Conservation (phyloP, 768 basidiomycete genomes). For the Lyophyllum decastes region DNA sequence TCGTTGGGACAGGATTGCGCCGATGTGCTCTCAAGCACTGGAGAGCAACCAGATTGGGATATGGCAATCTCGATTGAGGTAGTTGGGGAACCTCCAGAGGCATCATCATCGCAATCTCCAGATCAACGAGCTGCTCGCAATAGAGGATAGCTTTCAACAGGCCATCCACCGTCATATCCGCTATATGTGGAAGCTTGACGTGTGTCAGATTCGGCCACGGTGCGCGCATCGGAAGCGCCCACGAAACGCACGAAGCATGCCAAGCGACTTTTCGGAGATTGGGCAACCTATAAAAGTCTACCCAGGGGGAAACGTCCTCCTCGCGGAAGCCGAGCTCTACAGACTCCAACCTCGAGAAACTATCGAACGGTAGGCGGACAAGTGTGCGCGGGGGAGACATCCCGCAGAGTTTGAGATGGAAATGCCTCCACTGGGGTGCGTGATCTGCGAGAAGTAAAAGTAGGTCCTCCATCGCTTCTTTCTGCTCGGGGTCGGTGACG, state of each 20-base stretch:
- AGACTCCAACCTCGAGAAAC: background rate
- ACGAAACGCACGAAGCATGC: background rate
- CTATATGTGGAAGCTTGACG: background rate
- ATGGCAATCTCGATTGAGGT: background rate
- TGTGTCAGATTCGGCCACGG: slow-evolving; percentile 7
- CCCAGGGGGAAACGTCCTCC: background rate
- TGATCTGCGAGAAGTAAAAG: background rate
- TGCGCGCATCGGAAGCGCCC: background rate
- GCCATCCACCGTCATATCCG: background rate
- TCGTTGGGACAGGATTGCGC: background rate
- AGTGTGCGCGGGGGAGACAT: background rate
- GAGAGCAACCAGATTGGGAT: background rate
- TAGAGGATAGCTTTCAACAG: background rate
- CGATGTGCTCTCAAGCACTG: background rate
- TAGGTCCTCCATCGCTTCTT: background rate
- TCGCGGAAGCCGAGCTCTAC: slow-evolving; percentile 3
- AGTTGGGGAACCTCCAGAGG: background rate
- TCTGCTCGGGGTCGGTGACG: background rate
- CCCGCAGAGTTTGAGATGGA: background rate
- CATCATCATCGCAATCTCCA: slow-evolving; percentile 9
- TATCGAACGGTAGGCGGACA: background rate
- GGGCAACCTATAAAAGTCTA: background rate
- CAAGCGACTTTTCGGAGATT: background rate
- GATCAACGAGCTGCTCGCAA: slow-evolving; percentile 1
- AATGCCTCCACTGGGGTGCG: background rate